phyloP scores from a whole-genome alignment of 768 basidiomycete genomes.

The Leucosporidium scottii region DNA sequence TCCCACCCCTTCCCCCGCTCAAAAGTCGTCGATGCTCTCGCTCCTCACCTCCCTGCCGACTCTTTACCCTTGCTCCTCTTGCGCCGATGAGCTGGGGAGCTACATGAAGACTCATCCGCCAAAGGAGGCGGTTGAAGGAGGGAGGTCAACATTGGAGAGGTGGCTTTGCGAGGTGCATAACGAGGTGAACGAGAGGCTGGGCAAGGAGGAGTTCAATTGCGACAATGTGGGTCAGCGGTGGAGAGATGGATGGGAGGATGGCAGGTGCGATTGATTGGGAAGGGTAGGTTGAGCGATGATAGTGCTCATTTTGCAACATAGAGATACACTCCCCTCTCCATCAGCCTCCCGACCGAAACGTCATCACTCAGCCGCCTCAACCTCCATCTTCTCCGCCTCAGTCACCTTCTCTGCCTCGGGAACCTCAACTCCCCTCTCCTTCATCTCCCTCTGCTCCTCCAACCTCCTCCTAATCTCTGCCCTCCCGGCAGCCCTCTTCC shows the following conservation, averaged over 20 bases:
- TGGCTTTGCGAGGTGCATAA: constrained; percentile 94
- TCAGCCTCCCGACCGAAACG: background rate
- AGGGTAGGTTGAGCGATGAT: background rate
- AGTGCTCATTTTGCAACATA: background rate
- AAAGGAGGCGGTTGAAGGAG: constrained; percentile 1
- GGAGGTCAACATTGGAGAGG: constrained; percentile 11
- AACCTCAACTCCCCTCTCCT: background rate
- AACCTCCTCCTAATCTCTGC: constrained; percentile 17
- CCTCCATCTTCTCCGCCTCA: constrained; percentile 2
- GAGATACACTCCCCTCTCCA: background rate
- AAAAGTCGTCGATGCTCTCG: constrained; percentile 75
- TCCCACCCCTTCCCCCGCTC: constrained; percentile 61
- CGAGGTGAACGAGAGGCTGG: constrained; percentile 77
- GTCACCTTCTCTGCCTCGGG: constrained; percentile 13
- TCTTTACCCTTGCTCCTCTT: constrained; percentile 81
- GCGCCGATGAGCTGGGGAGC: constrained; percentile 72
- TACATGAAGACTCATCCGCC: constrained; percentile 56
- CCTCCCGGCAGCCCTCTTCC: constrained; percentile 20
- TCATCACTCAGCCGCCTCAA: background rate
- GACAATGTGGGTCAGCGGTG: constrained; percentile 74
- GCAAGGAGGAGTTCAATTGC: constrained; percentile 79
- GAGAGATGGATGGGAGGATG: constrained; percentile 83
- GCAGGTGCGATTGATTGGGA: constrained; percentile 66
- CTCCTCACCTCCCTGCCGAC: constrained; percentile 64
- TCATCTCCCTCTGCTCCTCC: constrained; percentile 24